These are phyloP conservation scores for Cotoneaster glaucophyllus DNA, from an alignment of 306 rosid genomes.

Conservation along the genomic window DNA sequence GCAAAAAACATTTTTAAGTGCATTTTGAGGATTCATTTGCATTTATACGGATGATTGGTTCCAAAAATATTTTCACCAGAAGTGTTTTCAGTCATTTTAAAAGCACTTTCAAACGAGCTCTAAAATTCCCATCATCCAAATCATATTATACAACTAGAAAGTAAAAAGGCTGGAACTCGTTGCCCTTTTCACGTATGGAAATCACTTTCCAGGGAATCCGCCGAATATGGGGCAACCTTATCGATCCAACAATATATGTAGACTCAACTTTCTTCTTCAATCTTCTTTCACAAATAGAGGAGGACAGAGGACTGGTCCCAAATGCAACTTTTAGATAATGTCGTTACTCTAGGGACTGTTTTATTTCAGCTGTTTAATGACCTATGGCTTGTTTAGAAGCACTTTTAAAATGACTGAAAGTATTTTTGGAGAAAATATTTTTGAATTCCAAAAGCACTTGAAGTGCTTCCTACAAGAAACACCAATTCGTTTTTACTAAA, in stretches of 20 bases:
- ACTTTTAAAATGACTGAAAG: no score
- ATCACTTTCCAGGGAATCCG: conserved; percentile 17
- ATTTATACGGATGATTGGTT: no score
- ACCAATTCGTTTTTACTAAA: no score
- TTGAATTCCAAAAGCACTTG: no score
- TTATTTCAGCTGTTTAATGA: background rate
- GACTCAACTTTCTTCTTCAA: background rate
- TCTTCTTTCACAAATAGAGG: background rate
- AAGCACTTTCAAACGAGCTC: accelerated
- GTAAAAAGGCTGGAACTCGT: background rate
- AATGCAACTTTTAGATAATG: background rate
- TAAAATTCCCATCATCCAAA: background rate
- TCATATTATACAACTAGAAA: background rate
- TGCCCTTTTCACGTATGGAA: background rate
- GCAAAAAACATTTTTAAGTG: no score
- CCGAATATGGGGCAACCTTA: background rate
- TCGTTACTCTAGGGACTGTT: background rate
- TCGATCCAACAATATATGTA: background rate
- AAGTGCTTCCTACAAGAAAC: no score
- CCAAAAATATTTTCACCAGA: no score
- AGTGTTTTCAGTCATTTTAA: no score
- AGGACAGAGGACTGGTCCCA: background rate
- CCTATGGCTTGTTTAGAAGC: no score
- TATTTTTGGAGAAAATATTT: no score
- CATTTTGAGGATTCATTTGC: no score